phyloP scores from a whole-genome alignment of 768 basidiomycete genomes.

The Pholiota microspora region DNA sequence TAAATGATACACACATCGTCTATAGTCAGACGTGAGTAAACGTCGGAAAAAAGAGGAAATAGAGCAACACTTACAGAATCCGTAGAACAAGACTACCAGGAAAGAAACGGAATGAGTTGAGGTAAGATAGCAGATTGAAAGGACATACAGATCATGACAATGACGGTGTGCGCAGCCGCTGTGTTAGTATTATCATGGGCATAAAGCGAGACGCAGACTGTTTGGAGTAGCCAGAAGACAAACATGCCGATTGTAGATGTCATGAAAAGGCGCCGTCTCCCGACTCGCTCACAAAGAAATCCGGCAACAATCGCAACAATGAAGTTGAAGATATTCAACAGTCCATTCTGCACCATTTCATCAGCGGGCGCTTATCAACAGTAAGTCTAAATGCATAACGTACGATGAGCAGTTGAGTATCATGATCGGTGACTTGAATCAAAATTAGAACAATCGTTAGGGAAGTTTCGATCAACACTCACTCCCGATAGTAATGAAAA shows the following conservation, averaged over 20 bases:
- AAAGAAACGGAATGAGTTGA: neutral
- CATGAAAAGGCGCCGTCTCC: conserved; percentile 50
- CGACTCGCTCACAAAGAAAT: conserved; percentile 46
- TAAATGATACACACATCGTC: conserved; percentile 22
- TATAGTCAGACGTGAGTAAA: conserved; percentile 5
- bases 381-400: conserved; percentile 11
- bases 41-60: neutral
- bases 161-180: conserved; percentile 56
- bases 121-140: neutral
- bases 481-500: conserved; percentile 50
- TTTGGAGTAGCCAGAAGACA: conserved; percentile 56
- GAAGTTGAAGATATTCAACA: conserved; percentile 56
- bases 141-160: conserved; percentile 38
- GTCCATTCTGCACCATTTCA: no score
- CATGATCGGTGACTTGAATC: conserved; percentile 37
- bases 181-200: conserved; percentile 35
- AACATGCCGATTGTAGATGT: conserved; percentile 50
- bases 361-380: no score
- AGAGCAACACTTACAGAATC: conserved; percentile 26
- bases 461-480: conserved; percentile 8
- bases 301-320: conserved; percentile 49
- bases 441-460: neutral
- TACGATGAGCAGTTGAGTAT: conserved; percentile 40
- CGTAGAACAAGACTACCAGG: conserved; percentile 29
- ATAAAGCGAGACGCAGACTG: conserved; percentile 41